These are phyloP conservation scores for Geosmithia putterillii DNA, from an alignment of 2,329 filamentous ascomycete species.

Conservation along the genomic window DNA sequence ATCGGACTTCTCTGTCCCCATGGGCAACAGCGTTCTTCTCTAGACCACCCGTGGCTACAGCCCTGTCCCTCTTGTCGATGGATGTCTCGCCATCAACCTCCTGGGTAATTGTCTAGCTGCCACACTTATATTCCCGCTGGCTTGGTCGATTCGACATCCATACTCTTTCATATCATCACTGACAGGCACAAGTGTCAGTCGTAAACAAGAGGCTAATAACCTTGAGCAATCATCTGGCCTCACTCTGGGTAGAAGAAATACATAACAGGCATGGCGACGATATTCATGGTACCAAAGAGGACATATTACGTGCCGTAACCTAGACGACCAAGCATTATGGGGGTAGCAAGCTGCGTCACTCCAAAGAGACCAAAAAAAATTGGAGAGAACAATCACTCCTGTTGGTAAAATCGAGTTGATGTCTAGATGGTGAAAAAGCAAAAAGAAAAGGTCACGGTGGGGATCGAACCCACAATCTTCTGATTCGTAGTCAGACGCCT, in stretches of 20 bases:
- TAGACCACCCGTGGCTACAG: slow-evolving; percentile 5
- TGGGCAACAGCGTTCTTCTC: slow-evolving; percentile 4
- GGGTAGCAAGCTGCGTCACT: slow-evolving; percentile 38
- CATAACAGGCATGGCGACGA: slow-evolving; percentile 36
- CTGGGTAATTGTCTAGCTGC: slow-evolving; percentile 8
- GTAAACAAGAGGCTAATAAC: slow-evolving; percentile 37
- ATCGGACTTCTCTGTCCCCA: slow-evolving; percentile 12
- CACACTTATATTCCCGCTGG: slow-evolving; percentile 9
- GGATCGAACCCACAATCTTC: slow-evolving; percentile 4
- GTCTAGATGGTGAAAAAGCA: not conserved
- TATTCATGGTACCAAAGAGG: slow-evolving; percentile 36
- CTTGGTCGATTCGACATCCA: slow-evolving; percentile 8
- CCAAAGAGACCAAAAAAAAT: slow-evolving; percentile 19
- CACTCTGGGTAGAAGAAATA: slow-evolving; percentile 33
- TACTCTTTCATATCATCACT: slow-evolving; percentile 28
- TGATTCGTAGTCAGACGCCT: slow-evolving; percentile 4
- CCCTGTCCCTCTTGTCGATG: not conserved
- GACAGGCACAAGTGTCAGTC: slow-evolving; percentile 29
- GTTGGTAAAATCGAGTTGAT: not conserved
- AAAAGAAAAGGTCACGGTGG: slow-evolving; percentile 1
- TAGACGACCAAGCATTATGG: slow-evolving; percentile 36
- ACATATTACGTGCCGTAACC: slow-evolving; percentile 33
- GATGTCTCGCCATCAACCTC: slow-evolving; percentile 6
- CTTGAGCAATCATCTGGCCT: slow-evolving; percentile 32
- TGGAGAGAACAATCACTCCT: not conserved